phyloP scores from a whole-genome alignment of 2,329 filamentous ascomycete genomes.

The Xylaria sp. region DNA sequence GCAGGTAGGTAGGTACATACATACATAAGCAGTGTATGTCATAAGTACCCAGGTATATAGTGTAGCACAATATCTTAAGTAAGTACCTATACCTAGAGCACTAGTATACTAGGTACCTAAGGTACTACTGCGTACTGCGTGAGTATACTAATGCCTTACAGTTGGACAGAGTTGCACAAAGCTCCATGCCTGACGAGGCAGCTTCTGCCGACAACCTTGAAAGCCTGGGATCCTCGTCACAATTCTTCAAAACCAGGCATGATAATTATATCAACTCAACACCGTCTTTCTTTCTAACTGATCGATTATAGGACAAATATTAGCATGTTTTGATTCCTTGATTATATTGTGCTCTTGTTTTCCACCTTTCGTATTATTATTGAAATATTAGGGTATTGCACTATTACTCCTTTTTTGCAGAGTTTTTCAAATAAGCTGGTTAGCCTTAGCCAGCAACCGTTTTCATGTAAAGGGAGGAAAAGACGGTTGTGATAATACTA shows the following conservation, averaged over 20 bases:
- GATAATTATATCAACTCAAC: slow-evolving; percentile 7
- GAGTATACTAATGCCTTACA: no score
- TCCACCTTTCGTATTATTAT: not conserved
- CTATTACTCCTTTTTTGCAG: slow-evolving; percentile 4
- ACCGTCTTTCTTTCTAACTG: not conserved
- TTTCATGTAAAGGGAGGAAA: not conserved
- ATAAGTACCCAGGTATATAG: no score
- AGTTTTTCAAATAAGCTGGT: slow-evolving; percentile 3
- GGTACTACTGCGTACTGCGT: no score
- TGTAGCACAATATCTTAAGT: no score
- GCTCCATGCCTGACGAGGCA: slow-evolving; percentile 28
- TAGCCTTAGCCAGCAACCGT: not conserved
- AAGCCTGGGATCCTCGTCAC: slow-evolving; percentile 16
- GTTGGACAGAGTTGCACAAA: slow-evolving; percentile 8
- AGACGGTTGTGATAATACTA: no score
- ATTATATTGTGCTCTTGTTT: not conserved
- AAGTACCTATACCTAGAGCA: not conserved
- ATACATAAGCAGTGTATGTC: no score
- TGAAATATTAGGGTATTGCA: not conserved
- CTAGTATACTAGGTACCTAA: slow-evolving; percentile 2
- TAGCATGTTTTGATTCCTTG: not conserved
- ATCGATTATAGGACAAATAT: not conserved
- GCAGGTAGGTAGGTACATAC: no score
- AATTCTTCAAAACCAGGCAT: not conserved
- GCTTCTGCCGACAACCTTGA: slow-evolving; percentile 27